A percentile compares a stretch with the other conserved stretches of the same genome.
phyloP scores from a whole-genome alignment of 345 rosid species.

The Dipteronia dyeriana region DNA sequence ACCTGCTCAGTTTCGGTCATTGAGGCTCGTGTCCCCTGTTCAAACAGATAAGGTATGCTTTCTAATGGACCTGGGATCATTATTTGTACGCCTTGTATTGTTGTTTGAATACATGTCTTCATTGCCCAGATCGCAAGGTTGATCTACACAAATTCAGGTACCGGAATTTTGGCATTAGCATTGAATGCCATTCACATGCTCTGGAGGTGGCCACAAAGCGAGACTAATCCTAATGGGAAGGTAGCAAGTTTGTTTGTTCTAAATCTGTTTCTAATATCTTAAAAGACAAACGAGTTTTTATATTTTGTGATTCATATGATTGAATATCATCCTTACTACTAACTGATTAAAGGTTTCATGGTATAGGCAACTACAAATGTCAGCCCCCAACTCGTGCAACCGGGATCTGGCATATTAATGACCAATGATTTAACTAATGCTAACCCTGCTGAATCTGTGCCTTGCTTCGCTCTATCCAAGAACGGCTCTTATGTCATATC shows the following conservation, averaged over 20 bases:
- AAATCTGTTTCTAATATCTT: background rate
- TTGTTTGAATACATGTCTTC: background rate
- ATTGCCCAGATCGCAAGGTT: constrained; percentile 39
- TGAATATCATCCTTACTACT: background rate
- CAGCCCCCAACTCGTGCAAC: constrained; percentile 32
- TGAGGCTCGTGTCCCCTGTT: constrained; percentile 33
- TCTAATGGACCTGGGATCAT: background rate
- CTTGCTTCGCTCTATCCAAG: constrained; percentile 45
- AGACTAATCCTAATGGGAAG: constrained; percentile 34
- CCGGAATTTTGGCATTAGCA: constrained; percentile 43
- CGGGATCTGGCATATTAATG: constrained; percentile 36
- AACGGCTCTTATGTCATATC: constrained; percentile 47
- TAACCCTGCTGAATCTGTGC: constrained; percentile 24
- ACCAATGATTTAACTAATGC: constrained; percentile 33
- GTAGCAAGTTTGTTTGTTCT: constrained; percentile 17
- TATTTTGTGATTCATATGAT: background rate
- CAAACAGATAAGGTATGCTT: constrained; percentile 34
- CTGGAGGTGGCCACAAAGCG: constrained; percentile 44
- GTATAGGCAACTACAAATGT: constrained; percentile 41
- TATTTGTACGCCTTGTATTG: background rate
- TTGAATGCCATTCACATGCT: constrained; percentile 33
- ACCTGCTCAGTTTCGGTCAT: constrained; percentile 32
- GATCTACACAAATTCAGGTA: constrained; percentile 43
- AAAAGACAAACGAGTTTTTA: background rate
- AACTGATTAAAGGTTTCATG: constrained; percentile 6